A percentile compares a stretch with the other conserved stretches of the same genome.
These are phyloP conservation scores for Penicillium sp. DNA, from an alignment of 2,329 filamentous ascomycete genomes.

Conservation along the genomic window DNA sequence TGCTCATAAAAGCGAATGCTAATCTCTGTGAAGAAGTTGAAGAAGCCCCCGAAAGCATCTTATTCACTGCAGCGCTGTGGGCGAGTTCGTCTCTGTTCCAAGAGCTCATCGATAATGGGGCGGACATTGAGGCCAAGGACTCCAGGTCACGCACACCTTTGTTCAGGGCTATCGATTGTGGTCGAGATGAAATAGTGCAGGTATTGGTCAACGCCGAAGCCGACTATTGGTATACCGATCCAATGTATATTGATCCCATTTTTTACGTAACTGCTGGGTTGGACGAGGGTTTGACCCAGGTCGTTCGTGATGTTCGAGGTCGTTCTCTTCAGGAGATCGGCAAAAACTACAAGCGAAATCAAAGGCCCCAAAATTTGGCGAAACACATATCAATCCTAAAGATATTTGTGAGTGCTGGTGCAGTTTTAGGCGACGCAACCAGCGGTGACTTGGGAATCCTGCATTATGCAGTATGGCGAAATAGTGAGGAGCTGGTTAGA, in stretches of 20 bases:
- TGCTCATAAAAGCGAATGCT: neutral
- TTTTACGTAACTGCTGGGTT: neutral
- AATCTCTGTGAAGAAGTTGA: neutral
- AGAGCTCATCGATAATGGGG: neutral
- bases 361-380: neutral
- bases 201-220: neutral
- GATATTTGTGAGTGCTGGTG: neutral
- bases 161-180: neutral
- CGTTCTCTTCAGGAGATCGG: neutral
- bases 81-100: neutral
- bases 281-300: neutral
- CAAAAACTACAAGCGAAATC: neutral
- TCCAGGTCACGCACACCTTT: neutral
- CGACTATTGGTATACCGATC: neutral
- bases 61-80: neutral
- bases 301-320: neutral
- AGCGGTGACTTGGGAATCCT: neutral
- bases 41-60: neutral
- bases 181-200: neutral
- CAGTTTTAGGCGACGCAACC: neutral
- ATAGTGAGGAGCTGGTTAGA: neutral
- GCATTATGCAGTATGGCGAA: neutral
- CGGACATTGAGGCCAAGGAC: neutral
- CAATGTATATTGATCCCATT: neutral
- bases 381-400: neutral